Conservation (phyloP, 176 grass and related monocot species). For the Oryza coarctata region DNA sequence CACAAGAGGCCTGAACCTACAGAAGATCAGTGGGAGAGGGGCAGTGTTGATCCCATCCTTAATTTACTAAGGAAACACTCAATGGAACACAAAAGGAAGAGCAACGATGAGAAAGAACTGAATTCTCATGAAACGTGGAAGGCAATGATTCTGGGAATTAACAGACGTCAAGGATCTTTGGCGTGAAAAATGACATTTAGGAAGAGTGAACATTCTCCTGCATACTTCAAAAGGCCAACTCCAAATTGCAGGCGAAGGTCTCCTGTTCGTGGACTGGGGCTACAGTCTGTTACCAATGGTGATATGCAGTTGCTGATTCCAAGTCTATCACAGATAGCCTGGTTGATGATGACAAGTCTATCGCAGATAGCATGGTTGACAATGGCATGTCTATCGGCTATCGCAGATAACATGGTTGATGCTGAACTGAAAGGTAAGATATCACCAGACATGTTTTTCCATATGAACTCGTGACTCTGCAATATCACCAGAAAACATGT, state of each 20-base stretch:
- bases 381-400: slow-evolving; percentile 4
- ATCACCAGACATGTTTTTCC: slow-evolving; percentile 31
- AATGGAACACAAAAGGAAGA: slow-evolving; percentile 53
- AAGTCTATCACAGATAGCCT: slow-evolving; percentile 19
- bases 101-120: slow-evolving; percentile 36
- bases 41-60: slow-evolving; percentile 63
- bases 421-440: slow-evolving; percentile 9
- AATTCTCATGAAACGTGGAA: slow-evolving; percentile 43
- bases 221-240: slow-evolving; percentile 36
- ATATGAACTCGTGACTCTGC: slow-evolving; percentile 26
- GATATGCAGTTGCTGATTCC: slow-evolving; percentile 27
- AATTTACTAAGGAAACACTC: slow-evolving; percentile 68
- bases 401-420: slow-evolving; percentile 1
- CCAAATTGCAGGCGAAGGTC: slow-evolving; percentile 55
- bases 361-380: slow-evolving; percentile 9
- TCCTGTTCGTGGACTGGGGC: slow-evolving; percentile 69
- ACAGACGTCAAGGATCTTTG: slow-evolving; percentile 37
- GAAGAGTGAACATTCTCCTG: slow-evolving; percentile 41
- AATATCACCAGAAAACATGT: slow-evolving; percentile 23
- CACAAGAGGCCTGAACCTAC: slow-evolving; percentile 68
- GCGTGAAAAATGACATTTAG: slow-evolving; percentile 27
- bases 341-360: neutral
- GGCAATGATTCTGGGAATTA: slow-evolving; percentile 47
- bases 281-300: slow-evolving; percentile 45
- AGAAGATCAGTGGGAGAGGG: slow-evolving; percentile 58